Base-by-base conservation (phyloP, 331 rosid species). In the Acacia pycnantha region DNA sequence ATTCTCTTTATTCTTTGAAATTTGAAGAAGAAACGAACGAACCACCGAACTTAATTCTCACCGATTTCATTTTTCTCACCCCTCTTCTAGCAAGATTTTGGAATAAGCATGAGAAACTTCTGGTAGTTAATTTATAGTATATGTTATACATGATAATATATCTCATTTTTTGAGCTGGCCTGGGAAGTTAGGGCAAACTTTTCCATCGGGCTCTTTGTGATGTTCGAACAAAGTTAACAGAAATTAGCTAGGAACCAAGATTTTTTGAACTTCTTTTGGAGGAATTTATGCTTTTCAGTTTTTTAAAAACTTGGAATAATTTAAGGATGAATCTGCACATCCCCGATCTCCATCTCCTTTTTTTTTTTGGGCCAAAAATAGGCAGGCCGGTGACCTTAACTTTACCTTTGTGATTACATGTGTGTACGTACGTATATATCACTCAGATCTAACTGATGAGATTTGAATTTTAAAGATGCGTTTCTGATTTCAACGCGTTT, bases 131-230 rank as follows among this genome's bases (percentile, higher is more conserved):
- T n/a, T 37, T 40, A 3, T 13, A 59, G 33, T 72, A 11, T 11
- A 0, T 59, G 54, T 0, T 69, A 4, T n/a, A 14, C 69, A 14
- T 54, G 37, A 10, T 43, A 43, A 2, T 43, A 10, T 8, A 82
- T 56, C 31, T 64, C 70, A 19, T 14, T 27, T 73, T 27, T 73
- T 10, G 56, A 66, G 33, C 77, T 66, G 54, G 15, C 11, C 77
- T 66, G 54, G 15, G 15, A 69, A 78, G 73, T 79, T 59, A 79
- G 61, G 78, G 65, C 18, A 82, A 48, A 70, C 16, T 70, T 84
- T 76, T 3, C 44, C 53, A 37, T 70, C 79, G 22, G 27, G 51
- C 29, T 27, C 43, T 56, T 66, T 66, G 15, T 65, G 26, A 31
- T 8, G 22, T 64, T 56, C 27, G 65, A 68, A 62, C 76, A 1